A percentile compares a stretch with the other conserved stretches of the same genome.
These are phyloP conservation scores for Gaeumannomyces tritici DNA, from an alignment of 2,329 filamentous ascomycete genomes.

Conservation along the genomic window DNA sequence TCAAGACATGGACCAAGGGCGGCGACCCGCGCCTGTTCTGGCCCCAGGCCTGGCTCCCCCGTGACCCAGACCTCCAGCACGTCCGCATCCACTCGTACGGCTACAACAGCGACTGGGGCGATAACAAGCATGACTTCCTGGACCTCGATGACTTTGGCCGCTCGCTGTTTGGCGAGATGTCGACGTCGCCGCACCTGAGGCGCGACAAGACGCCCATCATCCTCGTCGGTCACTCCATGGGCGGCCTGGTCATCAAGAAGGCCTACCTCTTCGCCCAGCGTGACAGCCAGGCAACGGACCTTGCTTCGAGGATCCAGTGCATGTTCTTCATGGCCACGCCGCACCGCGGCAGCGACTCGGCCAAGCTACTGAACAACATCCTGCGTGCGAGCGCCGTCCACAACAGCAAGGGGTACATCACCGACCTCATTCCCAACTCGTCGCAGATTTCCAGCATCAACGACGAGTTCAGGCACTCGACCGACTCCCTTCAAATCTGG, in stretches of 20 bases:
- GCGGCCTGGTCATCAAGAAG: constrained; percentile 28
- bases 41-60: constrained; percentile 23
- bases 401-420: constrained; percentile 12
- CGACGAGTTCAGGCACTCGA: constrained; percentile 31
- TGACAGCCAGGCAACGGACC: constrained; percentile 11
- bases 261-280: constrained; percentile 23
- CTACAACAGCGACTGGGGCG: constrained; percentile 21
- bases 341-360: constrained; percentile 28
- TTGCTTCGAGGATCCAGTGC: constrained; percentile 19
- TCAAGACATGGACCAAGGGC: constrained; percentile 23
- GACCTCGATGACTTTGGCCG: constrained; percentile 23
- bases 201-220: constrained; percentile 22
- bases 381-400: constrained; percentile 2
- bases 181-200: constrained; percentile 15
- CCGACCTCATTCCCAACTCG: constrained; percentile 12
- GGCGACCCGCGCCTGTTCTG: constrained; percentile 20
- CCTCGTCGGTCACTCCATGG: constrained; percentile 36
- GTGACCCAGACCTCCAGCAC: constrained; percentile 18
- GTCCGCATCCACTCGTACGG: constrained; percentile 25
- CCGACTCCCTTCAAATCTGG: constrained; percentile 22
- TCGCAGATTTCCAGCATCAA: constrained; percentile 25
- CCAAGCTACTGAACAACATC: constrained; percentile 15
- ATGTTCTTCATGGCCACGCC: constrained; percentile 31
- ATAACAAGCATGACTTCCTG: constrained; percentile 11
- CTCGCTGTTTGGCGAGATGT: constrained; percentile 19